A percentile compares a stretch with the other conserved stretches of the same genome.
Evolutionary conservation across 306 rosid genomes (phyloP).

Genomic region (Oemleria cerasiformis): DNA sequence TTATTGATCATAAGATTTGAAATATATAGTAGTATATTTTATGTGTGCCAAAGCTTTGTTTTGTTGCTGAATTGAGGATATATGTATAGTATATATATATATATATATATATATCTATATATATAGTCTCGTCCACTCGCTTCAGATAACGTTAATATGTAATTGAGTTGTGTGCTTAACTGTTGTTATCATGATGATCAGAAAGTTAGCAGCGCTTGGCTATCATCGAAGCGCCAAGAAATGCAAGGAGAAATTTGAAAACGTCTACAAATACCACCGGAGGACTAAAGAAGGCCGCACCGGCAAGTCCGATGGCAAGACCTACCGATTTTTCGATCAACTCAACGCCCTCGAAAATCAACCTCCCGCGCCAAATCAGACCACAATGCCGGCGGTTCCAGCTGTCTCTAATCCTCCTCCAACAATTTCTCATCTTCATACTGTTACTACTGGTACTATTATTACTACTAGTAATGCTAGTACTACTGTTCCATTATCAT

Average conservation of each 20-base stretch:
- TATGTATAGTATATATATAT: background rate
- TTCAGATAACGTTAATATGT: background rate
- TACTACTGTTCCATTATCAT: constrained; percentile 53
- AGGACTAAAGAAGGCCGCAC: constrained; percentile 82
- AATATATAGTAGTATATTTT: background rate
- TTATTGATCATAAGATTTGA: background rate
- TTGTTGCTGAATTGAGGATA: constrained; percentile 33
- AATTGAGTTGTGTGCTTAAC: background rate
- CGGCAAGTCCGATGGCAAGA: constrained; percentile 86
- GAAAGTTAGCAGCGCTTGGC: constrained; percentile 88
- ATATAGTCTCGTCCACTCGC: too few relatives aligned
- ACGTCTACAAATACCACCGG: constrained; percentile 91
- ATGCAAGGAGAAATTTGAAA: constrained; percentile 96
- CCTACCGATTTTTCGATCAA: constrained; percentile 80
- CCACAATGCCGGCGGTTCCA: background rate
- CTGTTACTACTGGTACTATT: constrained; percentile 37
- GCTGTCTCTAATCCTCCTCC: constrained; percentile 14
- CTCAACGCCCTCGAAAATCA: constrained; percentile 68
- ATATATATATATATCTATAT: background rate
- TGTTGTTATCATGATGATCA: constrained; percentile 26
- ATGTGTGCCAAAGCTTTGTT: constrained; percentile 20
- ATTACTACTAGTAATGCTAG: constrained; percentile 30
- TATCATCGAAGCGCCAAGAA: constrained; percentile 83
- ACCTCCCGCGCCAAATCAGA: constrained; percentile 22
- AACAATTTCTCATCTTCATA: background rate